A percentile compares a stretch with the other conserved stretches of the same genome.
These are phyloP conservation scores for Hypoxylon crocopeplum DNA, from an alignment of 495 filamentous ascomycete genomes.

Conservation along the genomic window DNA sequence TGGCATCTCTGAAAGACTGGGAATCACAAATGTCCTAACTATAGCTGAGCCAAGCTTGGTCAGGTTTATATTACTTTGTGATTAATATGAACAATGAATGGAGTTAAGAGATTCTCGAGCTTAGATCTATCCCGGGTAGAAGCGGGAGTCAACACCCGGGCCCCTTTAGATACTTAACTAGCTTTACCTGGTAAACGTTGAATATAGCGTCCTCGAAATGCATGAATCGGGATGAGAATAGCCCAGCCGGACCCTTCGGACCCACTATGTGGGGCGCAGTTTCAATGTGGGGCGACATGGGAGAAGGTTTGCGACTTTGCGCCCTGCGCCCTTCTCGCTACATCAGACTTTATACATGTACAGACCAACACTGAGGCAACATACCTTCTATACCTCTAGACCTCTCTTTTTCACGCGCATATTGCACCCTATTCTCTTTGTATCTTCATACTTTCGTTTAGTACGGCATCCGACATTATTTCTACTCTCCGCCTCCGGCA, in stretches of 20 bases:
- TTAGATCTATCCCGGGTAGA: conserved; percentile 24
- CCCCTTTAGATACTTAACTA: too few relatives aligned
- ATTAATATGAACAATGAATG: too few relatives aligned
- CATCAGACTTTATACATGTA: too few relatives aligned
- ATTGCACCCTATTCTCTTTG: not conserved
- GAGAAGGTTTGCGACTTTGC: conserved; percentile 14
- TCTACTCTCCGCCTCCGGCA: not conserved
- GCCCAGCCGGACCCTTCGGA: not conserved
- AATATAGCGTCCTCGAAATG: too few relatives aligned
- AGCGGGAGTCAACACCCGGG: conserved; percentile 3
- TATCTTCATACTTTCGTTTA: not conserved
- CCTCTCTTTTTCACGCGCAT: not conserved
- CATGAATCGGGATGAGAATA: too few relatives aligned
- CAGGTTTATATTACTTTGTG: too few relatives aligned
- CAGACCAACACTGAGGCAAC: not conserved
- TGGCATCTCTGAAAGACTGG: conserved; percentile 13
- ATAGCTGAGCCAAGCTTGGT: too few relatives aligned
- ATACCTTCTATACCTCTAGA: not conserved
- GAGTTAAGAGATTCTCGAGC: too few relatives aligned
- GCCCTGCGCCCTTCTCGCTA: conserved; percentile 11
- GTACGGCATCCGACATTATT: not conserved
- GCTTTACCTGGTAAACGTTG: too few relatives aligned
- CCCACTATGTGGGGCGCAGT: conserved; percentile 3
- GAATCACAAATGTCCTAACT: too few relatives aligned
- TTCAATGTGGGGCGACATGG: not conserved